Conservation (phyloP, 75 land plant species). For the Larix kaempferi region DNA sequence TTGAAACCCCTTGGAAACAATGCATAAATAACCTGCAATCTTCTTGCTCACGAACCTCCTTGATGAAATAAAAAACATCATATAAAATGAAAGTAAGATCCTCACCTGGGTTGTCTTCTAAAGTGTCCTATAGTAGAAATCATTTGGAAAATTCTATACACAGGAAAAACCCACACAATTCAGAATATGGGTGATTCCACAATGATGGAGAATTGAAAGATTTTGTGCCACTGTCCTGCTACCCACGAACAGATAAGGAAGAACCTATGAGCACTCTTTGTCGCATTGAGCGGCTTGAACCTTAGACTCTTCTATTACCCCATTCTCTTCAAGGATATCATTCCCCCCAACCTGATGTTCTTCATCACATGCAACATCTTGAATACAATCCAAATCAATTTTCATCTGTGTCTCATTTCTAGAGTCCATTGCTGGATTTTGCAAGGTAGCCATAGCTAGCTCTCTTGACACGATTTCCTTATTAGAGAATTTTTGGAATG, state of each 20-base stretch:
- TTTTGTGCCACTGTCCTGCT: slow-evolving; percentile 39
- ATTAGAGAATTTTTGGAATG: neutral
- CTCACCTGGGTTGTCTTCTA: slow-evolving; percentile 40
- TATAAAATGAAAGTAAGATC: slow-evolving; percentile 38
- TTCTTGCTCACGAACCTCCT: slow-evolving; percentile 28
- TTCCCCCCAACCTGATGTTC: neutral
- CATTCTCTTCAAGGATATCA: neutral
- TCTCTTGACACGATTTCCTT: neutral
- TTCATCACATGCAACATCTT: neutral
- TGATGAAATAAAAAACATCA: slow-evolving; percentile 41
- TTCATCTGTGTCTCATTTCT: neutral
- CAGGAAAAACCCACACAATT: slow-evolving; percentile 50
- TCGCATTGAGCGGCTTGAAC: neutral
- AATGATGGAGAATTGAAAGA: slow-evolving; percentile 17
- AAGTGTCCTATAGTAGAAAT: slow-evolving; percentile 36
- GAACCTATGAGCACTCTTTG: slow-evolving; percentile 7
- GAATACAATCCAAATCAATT: neutral
- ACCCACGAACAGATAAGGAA: slow-evolving; percentile 35
- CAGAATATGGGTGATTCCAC: slow-evolving; percentile 43
- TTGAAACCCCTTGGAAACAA: slow-evolving; percentile 49
- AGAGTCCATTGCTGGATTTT: neutral
- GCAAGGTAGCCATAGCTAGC: neutral
- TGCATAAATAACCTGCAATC: slow-evolving; percentile 44
- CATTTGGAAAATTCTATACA: slow-evolving; percentile 27
- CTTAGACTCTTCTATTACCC: neutral